A percentile compares a stretch with the other conserved stretches of the same genome.
phyloP scores from a whole-genome alignment of 176 grass and related monocot species.

The Tillandsia fasciculata region DNA sequence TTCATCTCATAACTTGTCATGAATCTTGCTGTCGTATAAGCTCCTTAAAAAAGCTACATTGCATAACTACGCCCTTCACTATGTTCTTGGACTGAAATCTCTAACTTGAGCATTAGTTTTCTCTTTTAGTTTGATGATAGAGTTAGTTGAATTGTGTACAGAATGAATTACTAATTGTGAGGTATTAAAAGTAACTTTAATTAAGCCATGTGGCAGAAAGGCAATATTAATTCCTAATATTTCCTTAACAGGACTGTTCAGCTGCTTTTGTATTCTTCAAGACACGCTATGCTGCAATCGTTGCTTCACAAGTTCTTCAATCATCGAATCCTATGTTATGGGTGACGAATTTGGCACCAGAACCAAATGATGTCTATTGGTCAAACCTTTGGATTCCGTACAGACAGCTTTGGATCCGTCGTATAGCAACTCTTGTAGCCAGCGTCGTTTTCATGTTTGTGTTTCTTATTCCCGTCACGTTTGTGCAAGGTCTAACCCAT shows the following conservation, averaged over 20 bases:
- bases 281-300: conserved; percentile 76
- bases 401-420: conserved; percentile 68
- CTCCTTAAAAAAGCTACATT: too few species aligned
- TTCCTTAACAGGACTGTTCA: conserved; percentile 50
- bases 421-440: conserved; percentile 44
- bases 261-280: conserved; percentile 95
- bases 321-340: conserved; percentile 86
- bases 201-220: too few species aligned
- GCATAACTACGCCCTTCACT: too few species aligned
- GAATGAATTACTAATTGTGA: too few species aligned
- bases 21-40: too few species aligned
- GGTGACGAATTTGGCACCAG: conserved; percentile 71
- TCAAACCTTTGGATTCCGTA: conserved; percentile 84
- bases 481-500: conserved; percentile 85
- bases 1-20: too few species aligned
- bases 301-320: conserved; percentile 67
- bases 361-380: conserved; percentile 87
- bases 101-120: not conserved
- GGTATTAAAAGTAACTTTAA: too few species aligned
- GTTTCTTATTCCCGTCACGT: conserved; percentile 70
- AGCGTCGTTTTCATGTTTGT: conserved; percentile 71
- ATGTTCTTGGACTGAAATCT: not conserved
- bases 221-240: conserved; percentile 9
- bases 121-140: too few species aligned
- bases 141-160: too few species aligned